Evolutionary conservation across 2,329 filamentous ascomycete genomes (phyloP), one percentile per base, ranked within the genome.

Genomic region (Cercospora canescens): DNA sequence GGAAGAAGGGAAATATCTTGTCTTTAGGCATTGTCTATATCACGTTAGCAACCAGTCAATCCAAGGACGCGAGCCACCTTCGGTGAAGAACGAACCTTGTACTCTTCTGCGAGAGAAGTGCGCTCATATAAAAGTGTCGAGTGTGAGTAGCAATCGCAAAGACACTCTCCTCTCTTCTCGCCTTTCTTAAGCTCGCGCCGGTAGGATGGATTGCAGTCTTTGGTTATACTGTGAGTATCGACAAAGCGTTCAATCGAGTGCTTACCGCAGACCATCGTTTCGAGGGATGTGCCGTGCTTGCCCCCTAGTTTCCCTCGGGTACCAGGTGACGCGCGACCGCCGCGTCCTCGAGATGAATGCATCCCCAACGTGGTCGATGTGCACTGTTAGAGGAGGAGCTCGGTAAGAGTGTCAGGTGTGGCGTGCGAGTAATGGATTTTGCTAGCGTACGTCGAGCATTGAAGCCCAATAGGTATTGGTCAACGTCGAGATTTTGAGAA

Each of bases 1-100:
- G 34, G 41, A 58, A 24, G 18, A 66, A 63, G 6, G 41, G 52
- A 21, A 63, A 66, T 16, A 50, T 26, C n/a, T 66, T 55, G 16
- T 21, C 48, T 5, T 54, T 34, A 3, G 50, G 50, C 14, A 34
- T 12, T 12, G 16, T 16, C 50, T 55, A 54, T 30, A 7, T 21
- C 24, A 54, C 11, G 16, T 54, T 26, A 32, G 48, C 8, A 11
- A 54, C 12, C 24, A 14, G 21, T n/a, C 48, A 26, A 14, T 11
- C 9, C 16, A 16, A 11, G 24, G 4, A 14, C 30, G n/a, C 24
- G 30, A 54, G 26, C 28, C 14, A n/a, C n/a, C 24, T 32, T 7
- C 21, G 24, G 18, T 16, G 48, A 28, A 30, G 11, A 18, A 30
- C 50, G 50, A n/a, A 54, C 50, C 50, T 55, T 34, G 50, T 34